A percentile compares a stretch with the other conserved stretches of the same genome.
Conservation (phyloP, 2,329 filamentous ascomycete species). For the Lanzia echinophila region DNA sequence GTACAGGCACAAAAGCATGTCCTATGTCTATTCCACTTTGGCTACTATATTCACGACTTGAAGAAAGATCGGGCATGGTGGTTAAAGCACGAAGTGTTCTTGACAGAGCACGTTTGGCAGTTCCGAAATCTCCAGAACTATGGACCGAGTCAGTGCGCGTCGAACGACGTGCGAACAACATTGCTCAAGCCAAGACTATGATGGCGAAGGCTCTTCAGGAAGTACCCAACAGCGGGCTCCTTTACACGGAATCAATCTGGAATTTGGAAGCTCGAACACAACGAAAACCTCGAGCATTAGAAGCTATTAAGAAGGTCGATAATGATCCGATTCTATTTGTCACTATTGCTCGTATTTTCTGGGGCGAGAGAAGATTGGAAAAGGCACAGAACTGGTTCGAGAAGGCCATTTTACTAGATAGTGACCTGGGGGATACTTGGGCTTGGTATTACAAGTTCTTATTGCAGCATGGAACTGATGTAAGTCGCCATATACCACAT, state of each 20-base stretch:
- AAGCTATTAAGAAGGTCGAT: conserved; percentile 96
- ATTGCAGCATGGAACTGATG: conserved; percentile 80
- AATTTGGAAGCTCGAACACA: conserved; percentile 86
- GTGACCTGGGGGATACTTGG: conserved; percentile 88
- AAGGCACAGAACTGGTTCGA: conserved; percentile 97
- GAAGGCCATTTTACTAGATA: conserved; percentile 82
- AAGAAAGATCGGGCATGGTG: conserved; percentile 74
- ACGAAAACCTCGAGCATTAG: conserved; percentile 81
- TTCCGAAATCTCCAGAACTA: conserved; percentile 75
- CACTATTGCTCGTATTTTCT: conserved; percentile 91
- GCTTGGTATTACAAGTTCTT: conserved; percentile 97
- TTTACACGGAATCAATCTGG: conserved; percentile 96
- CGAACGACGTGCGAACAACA: conserved; percentile 80
- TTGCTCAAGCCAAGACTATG: conserved; percentile 75
- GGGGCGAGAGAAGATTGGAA: conserved; percentile 84
- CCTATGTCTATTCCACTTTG: conserved; percentile 80
- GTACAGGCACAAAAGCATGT: conserved; percentile 79
- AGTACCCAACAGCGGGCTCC: conserved; percentile 75
- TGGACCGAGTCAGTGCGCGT: conserved; percentile 94
- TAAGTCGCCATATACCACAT: conserved; percentile 28
- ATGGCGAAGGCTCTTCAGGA: conserved; percentile 94
- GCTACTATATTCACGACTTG: conserved; percentile 80
- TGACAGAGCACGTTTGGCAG: conserved; percentile 80
- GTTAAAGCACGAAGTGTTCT: conserved; percentile 93
- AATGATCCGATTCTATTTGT: conserved; percentile 85